phyloP scores from a whole-genome alignment of 257 asterid species.

The Parsonsia alboflavescens region DNA sequence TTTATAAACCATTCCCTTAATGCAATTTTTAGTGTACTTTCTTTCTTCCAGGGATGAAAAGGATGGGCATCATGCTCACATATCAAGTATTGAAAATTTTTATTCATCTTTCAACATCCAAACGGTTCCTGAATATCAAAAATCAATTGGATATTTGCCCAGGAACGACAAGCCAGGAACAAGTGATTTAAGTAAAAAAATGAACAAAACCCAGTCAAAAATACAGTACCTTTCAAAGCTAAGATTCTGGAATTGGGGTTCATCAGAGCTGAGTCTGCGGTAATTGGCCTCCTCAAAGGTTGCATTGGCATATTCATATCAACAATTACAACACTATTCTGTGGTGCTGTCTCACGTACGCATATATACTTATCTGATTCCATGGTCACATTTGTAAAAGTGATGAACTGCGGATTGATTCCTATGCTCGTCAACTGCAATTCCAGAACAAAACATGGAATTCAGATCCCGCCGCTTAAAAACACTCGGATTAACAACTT shows the following conservation, averaged over 20 bases:
- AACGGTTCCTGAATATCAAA: not conserved
- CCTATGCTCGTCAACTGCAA: slow-evolving; percentile 92
- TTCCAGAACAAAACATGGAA: slow-evolving; percentile 33
- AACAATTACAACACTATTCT: slow-evolving; percentile 87
- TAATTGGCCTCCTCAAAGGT: slow-evolving; percentile 93
- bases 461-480: slow-evolving; percentile 22
- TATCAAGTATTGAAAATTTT: not conserved
- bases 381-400: slow-evolving; percentile 95
- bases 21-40: too few relatives aligned
- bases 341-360: slow-evolving; percentile 95
- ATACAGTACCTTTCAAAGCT: slow-evolving; percentile 79
- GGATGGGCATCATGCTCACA: not conserved
- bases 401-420: slow-evolving; percentile 88
- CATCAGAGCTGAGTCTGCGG: slow-evolving; percentile 99
- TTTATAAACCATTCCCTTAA: not conserved
- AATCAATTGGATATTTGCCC: not conserved
- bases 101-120: not conserved
- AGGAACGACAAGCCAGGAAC: not conserved
- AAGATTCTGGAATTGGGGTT: slow-evolving; percentile 82
- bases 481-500: not conserved
- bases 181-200: not conserved
- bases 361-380: slow-evolving; percentile 97
- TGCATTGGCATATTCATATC: slow-evolving; percentile 97
- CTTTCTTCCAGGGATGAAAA: not conserved
- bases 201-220: not conserved